Evolutionary conservation across 108 stramenopile genomes (phyloP).

Genomic region (Cyclotella kingstonii): DNA sequence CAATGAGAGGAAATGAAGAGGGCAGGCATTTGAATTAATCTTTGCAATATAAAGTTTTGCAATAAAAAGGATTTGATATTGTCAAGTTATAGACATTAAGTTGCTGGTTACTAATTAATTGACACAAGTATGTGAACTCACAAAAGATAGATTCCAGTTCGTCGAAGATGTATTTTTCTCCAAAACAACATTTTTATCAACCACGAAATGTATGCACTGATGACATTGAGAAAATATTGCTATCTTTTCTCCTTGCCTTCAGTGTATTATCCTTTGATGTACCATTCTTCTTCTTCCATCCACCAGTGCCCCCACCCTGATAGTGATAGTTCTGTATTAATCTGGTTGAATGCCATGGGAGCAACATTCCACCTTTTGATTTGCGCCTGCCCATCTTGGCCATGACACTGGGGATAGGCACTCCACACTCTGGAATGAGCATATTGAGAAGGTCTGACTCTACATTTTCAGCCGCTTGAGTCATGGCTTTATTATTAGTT

Average conservation of each 20-base stretch:
- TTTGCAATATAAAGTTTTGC: too few relatives aligned
- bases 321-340: constrained; percentile 38
- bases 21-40: too few relatives aligned
- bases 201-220: constrained; percentile 38
- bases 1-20: too few relatives aligned
- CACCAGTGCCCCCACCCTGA: constrained; percentile 13
- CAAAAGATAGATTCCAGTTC: not conserved
- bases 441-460: constrained; percentile 20
- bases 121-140: too few relatives aligned
- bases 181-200: not conserved
- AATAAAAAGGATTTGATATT: too few relatives aligned
- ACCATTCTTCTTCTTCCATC: constrained; percentile 17
- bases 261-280: too few relatives aligned
- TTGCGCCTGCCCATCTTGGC: constrained; percentile 17
- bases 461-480: constrained; percentile 5
- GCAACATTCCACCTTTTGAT: constrained; percentile 26
- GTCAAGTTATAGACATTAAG: too few relatives aligned
- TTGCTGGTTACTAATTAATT: too few relatives aligned
- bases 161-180: not conserved
- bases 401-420: constrained; percentile 35
- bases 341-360: constrained; percentile 40
- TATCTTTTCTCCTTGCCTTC: constrained; percentile 1
- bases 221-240: constrained; percentile 27
- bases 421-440: constrained; percentile 39
- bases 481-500: constrained; percentile 5